Evolutionary conservation across 139 green algal genomes (phyloP).

Genomic region (Asterochloris erici): DNA sequence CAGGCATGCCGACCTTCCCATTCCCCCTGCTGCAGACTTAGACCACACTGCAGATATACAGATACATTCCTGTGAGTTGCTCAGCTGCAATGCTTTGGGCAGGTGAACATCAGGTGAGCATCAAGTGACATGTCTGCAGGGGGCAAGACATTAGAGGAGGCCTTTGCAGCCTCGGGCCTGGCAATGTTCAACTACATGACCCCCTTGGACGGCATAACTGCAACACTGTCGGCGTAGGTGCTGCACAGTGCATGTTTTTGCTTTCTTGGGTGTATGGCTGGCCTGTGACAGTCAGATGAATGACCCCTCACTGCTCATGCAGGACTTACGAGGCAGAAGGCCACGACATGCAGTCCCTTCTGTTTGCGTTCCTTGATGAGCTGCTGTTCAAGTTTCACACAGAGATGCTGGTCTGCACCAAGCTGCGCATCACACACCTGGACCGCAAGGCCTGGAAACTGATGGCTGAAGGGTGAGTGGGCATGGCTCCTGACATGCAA

Average conservation of each 20-base stretch:
- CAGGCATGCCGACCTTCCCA: not conserved
- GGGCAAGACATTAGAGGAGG: constrained; percentile 56
- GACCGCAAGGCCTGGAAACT: constrained; percentile 44
- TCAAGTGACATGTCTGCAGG: constrained; percentile 16
- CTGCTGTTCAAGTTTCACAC: constrained; percentile 76
- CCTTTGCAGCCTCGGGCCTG: constrained; percentile 62
- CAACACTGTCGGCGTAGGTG: not conserved
- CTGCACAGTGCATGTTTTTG: too few species aligned
- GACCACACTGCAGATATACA: constrained; percentile 90
- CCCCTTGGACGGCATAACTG: constrained; percentile 49
- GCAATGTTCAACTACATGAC: constrained; percentile 91
- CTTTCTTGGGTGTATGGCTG: too few species aligned
- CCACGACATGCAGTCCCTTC: constrained; percentile 76
- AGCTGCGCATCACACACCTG: constrained; percentile 49
- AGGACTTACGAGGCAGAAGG: constrained; percentile 46
- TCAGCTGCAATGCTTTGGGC: not conserved
- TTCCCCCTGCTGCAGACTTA: constrained; percentile 45
- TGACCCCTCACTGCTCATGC: constrained; percentile 2
- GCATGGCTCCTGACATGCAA: too few species aligned
- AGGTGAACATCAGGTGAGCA: not conserved
- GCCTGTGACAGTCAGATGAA: too few species aligned
- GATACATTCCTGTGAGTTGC: constrained; percentile 68
- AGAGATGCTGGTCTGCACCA: constrained; percentile 58
- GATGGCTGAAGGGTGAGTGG: constrained; percentile 33
- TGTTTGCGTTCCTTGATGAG: constrained; percentile 85